Evolutionary conservation across 805 yeast genomes (phyloP).

Genomic region (Geotrichum ghanense): DNA sequence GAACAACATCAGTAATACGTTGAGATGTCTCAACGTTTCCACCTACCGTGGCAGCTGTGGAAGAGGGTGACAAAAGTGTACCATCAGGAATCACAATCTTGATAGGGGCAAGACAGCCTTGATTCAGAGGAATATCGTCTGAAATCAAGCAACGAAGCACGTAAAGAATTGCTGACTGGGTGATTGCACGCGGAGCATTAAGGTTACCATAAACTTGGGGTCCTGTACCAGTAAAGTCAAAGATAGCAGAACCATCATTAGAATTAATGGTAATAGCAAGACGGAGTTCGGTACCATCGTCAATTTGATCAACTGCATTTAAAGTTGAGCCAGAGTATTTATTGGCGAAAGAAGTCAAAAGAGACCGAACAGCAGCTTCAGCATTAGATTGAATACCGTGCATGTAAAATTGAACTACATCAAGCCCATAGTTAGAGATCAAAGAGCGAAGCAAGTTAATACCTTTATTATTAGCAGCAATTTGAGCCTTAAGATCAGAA

Average conservation of each 20-base stretch:
- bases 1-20: conserved; percentile 78
- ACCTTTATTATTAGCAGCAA: conserved; percentile 84
- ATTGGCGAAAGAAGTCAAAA: conserved; percentile 35
- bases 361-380: conserved; percentile 50
- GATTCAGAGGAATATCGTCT: conserved; percentile 84
- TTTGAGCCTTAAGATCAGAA: conserved; percentile 74
- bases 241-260: conserved; percentile 48
- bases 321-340: conserved; percentile 21
- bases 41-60: conserved; percentile 86
- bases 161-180: conserved; percentile 80
- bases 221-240: conserved; percentile 81
- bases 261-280: conserved; percentile 31
- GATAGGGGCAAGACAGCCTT: conserved; percentile 81
- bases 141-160: conserved; percentile 76
- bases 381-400: conserved; percentile 73
- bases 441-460: conserved; percentile 50
- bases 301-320: conserved; percentile 21
- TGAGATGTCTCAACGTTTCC: conserved; percentile 95
- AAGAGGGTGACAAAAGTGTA: conserved; percentile 60
- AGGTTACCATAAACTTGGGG: conserved; percentile 81
- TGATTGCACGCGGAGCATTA: conserved; percentile 88
- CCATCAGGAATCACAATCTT: conserved; percentile 51
- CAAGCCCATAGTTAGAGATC: conserved; percentile 49
- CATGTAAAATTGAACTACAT: conserved; percentile 63
- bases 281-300: conserved; percentile 25